Conservation (phyloP, 768 basidiomycete genomes). For the Tricholoma flavovirens region DNA sequence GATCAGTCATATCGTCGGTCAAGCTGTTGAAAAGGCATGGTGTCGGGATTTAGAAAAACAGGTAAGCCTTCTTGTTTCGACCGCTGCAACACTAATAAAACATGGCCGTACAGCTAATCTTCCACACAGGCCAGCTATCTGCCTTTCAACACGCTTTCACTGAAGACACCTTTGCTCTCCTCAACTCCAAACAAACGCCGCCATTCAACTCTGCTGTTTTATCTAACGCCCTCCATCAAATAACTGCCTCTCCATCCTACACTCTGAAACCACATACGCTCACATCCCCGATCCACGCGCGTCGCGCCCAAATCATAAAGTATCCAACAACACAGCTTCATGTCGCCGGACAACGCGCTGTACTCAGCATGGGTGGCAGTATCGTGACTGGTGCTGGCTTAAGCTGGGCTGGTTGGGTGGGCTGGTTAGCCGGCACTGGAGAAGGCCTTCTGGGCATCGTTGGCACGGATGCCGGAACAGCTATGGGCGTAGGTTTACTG, state of each 20-base stretch:
- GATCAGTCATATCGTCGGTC: slow-evolving; percentile 30
- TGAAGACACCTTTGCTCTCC: slow-evolving; percentile 33
- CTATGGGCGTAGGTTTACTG: slow-evolving; percentile 54
- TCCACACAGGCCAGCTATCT: slow-evolving; percentile 57
- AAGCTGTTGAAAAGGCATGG: slow-evolving; percentile 35
- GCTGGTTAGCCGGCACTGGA: slow-evolving; percentile 38
- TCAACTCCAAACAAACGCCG: slow-evolving; percentile 32
- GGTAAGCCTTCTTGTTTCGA: slow-evolving; percentile 24
- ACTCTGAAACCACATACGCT: slow-evolving; percentile 41
- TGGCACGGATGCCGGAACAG: slow-evolving; percentile 50
- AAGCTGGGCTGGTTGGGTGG: slow-evolving; percentile 58
- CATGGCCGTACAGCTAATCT: slow-evolving; percentile 44
- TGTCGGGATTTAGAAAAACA: slow-evolving; percentile 45
- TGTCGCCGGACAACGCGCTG: slow-evolving; percentile 52
- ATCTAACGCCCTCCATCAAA: slow-evolving; percentile 51
- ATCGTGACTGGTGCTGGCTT: slow-evolving; percentile 44
- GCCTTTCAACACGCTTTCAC: slow-evolving; percentile 40
- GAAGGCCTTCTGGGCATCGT: slow-evolving; percentile 32
- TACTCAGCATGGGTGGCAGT: slow-evolving; percentile 46
- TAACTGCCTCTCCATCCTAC: slow-evolving; percentile 40
- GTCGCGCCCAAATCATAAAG: slow-evolving; percentile 47
- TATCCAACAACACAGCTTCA: slow-evolving; percentile 58
- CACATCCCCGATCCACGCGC: slow-evolving; percentile 42
- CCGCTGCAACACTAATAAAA: not conserved
- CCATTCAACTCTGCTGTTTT: slow-evolving; percentile 51